A percentile compares a stretch with the other conserved stretches of the same genome.
phyloP scores from a whole-genome alignment of 2,329 filamentous ascomycete species.

The Zelopaecilomyces penicillatus region DNA sequence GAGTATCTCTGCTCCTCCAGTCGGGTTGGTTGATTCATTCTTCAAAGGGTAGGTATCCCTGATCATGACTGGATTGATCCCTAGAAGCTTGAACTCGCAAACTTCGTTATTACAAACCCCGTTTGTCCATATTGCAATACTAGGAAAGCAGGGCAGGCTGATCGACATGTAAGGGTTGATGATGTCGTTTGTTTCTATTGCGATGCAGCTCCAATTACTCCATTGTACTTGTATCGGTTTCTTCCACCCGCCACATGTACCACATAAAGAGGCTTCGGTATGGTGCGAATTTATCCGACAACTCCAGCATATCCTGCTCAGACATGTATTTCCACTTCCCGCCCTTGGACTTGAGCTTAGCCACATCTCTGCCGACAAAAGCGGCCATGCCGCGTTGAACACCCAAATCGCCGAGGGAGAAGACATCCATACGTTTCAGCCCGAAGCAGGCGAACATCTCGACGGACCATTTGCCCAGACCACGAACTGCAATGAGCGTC shows the following conservation, averaged over 20 bases:
- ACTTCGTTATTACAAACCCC: no score
- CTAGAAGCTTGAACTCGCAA: no score
- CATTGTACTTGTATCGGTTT: slow-evolving; percentile 63
- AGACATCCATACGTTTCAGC: slow-evolving; percentile 91
- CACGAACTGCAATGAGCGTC: slow-evolving; percentile 75
- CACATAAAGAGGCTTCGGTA: slow-evolving; percentile 95
- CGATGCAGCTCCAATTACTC: slow-evolving; percentile 24
- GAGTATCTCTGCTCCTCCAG: no score
- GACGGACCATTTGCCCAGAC: slow-evolving; percentile 82
- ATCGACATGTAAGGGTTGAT: no score
- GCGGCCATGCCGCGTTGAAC: slow-evolving; percentile 93
- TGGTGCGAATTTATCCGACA: slow-evolving; percentile 71
- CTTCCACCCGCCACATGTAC: slow-evolving; percentile 90
- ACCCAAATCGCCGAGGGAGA: slow-evolving; percentile 83
- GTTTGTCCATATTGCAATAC: no score
- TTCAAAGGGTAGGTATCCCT: no score
- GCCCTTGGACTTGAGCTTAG: slow-evolving; percentile 68
- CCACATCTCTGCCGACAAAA: slow-evolving; percentile 73
- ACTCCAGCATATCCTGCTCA: slow-evolving; percentile 82
- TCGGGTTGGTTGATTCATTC: no score
- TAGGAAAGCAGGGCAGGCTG: no score
- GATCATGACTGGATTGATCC: no score
- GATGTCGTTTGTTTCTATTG: no score
- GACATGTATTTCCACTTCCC: slow-evolving; percentile 98
- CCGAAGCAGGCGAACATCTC: slow-evolving; percentile 98